These are phyloP conservation scores for Ustulina deusta DNA, from an alignment of 2,329 filamentous ascomycete species.

Conservation along the genomic window DNA sequence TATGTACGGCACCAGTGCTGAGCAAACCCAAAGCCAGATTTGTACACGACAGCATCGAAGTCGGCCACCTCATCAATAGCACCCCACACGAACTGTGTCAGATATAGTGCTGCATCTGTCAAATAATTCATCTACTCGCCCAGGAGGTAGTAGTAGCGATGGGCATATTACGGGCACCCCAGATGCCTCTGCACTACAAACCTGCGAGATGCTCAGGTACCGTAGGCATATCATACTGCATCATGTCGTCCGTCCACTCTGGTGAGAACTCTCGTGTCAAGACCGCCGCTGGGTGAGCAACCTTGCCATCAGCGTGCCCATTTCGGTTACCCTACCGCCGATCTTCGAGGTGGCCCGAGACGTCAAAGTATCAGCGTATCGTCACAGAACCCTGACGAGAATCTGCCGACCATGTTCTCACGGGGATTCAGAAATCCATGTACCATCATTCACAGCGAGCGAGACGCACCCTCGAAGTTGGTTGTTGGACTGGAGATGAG, in stretches of 20 bases:
- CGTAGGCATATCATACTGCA: background rate
- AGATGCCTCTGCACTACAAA: background rate
- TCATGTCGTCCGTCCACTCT: background rate
- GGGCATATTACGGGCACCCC: background rate
- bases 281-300: background rate
- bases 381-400: background rate
- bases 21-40: slow-evolving; percentile 6
- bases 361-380: background rate
- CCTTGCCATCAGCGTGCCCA: slow-evolving; percentile 5
- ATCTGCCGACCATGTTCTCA: background rate
- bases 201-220: background rate
- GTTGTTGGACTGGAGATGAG: background rate
- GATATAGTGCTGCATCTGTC: background rate
- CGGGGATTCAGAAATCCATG: background rate
- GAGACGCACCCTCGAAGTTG: background rate
- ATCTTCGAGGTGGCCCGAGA: background rate
- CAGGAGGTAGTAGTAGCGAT: background rate
- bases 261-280: background rate
- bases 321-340: background rate
- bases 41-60: slow-evolving; percentile 5
- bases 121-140: background rate
- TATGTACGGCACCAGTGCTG: slow-evolving; percentile 2
- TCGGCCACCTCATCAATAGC: slow-evolving; percentile 9
- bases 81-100: slow-evolving; percentile 1
- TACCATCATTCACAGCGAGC: background rate